These are phyloP conservation scores for Mangifera indica DNA, from an alignment of 345 rosid species.

Conservation along the genomic window DNA sequence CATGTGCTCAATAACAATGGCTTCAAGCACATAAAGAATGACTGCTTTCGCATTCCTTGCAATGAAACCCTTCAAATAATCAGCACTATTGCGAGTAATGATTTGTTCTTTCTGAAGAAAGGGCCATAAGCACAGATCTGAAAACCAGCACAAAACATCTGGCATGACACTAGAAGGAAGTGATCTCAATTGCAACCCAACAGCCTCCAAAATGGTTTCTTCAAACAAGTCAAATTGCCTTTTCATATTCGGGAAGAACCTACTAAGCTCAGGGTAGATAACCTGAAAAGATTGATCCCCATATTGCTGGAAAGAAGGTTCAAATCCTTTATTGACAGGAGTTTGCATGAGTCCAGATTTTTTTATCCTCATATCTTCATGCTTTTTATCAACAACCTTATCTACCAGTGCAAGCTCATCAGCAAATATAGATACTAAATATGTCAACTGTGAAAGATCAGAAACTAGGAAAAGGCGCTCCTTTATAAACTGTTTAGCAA, in stretches of 20 bases:
- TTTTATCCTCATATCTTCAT: slow-evolving; percentile 32
- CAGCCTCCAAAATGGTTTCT: slow-evolving; percentile 74
- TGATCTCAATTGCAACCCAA: slow-evolving; percentile 65
- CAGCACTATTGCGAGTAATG: slow-evolving; percentile 27
- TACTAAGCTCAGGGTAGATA: slow-evolving; percentile 60
- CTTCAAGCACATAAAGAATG: slow-evolving; percentile 68
- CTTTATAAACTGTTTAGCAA: slow-evolving; percentile 51
- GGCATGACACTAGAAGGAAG: slow-evolving; percentile 57
- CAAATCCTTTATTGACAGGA: slow-evolving; percentile 20
- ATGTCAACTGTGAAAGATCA: slow-evolving; percentile 64
- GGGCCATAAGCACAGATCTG: slow-evolving; percentile 68
- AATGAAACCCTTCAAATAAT: slow-evolving; percentile 56
- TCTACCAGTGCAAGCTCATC: slow-evolving; percentile 69
- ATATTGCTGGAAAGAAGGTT: slow-evolving; percentile 32
- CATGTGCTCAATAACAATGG: slow-evolving; percentile 68
- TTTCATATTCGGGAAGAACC: slow-evolving; percentile 69
- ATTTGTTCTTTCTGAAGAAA: slow-evolving; percentile 37
- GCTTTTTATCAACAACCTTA: slow-evolving; percentile 35
- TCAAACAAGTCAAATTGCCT: slow-evolving; percentile 65
- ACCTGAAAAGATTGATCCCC: slow-evolving; percentile 48
- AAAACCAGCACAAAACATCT: slow-evolving; percentile 83
- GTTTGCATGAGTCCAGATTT: slow-evolving; percentile 28
- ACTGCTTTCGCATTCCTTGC: slow-evolving; percentile 75
- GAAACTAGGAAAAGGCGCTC: slow-evolving; percentile 60
- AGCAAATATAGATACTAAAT: slow-evolving; percentile 54